Base-by-base conservation (phyloP, 2,329 filamentous ascomycete species). In the Penicillium sp. region DNA sequence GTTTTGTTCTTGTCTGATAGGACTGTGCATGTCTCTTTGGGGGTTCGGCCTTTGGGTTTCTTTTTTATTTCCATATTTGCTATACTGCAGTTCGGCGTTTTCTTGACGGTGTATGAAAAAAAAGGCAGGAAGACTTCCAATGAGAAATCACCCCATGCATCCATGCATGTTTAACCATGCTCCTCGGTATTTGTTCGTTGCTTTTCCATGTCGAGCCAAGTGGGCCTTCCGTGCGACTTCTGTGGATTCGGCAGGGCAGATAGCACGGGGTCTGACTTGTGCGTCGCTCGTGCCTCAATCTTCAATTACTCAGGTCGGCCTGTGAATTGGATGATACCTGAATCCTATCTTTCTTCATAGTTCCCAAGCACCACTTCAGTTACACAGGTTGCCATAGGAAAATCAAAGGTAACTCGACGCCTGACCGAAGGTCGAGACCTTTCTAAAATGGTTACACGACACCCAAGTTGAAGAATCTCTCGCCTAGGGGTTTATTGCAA, bases 21-120 rank as follows among this genome's bases (percentile, higher is more conserved):
- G 74, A 70, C 72, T 69, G 70, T 70, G 73, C 73, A 77, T 77
- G 71, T 76, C 72, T 76, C 72, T 75, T 75, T 69, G 71, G 72
- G 68, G 73, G 73, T 76, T 69, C 70, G 73, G 73, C 74, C 73
- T 76, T 70, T 75, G 69, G 74, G 69, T 67, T 73, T 67, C 68
- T 67, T 70, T 72, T 68, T 67, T 69, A 64, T 72, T 72, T 72
- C 67, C 70, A 68, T 69, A 70, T 73, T 70, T 69, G 74, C 71
- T 76, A 64, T 70, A 68, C 71, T 76, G 72, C 73, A 75, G 72
- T 71, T 75, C 69, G 75, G 75, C 75, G 75, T 76, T 76, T 62
- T 72, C 65, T 71, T 68, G 68, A 74, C 67, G 75, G 75, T 78
- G 75, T 78, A 78, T 73, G 72, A 75, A 75, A 72, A 54, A 54